Evolutionary conservation across 208 protist genomes (phyloP).

Genomic region (Trypanosoma grayi): DNA sequence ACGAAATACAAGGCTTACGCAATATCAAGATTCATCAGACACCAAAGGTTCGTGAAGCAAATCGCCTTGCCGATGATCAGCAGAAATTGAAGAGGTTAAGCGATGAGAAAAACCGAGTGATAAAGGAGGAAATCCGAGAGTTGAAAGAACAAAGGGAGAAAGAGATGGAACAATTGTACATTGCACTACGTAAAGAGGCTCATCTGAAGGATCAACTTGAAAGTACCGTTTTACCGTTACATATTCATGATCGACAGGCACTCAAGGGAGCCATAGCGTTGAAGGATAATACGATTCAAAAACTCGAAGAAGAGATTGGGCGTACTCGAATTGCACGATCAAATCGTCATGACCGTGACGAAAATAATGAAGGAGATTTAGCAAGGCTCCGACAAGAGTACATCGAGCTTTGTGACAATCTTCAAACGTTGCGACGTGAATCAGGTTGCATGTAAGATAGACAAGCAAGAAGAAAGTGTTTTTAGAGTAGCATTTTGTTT

Average conservation of each 20-base stretch:
- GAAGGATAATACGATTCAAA: constrained; percentile 42
- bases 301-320: constrained; percentile 43
- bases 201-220: constrained; percentile 48
- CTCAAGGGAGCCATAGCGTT: constrained; percentile 42
- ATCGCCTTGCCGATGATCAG: constrained; percentile 40
- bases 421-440: constrained; percentile 34
- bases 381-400: constrained; percentile 71
- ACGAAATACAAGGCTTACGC: constrained; percentile 74
- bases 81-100: constrained; percentile 58
- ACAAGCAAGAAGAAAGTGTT: background rate
- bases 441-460: background rate
- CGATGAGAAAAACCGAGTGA: constrained; percentile 55
- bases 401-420: constrained; percentile 58
- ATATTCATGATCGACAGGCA: constrained; percentile 31
- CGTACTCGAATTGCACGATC: constrained; percentile 20
- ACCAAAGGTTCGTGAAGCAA: constrained; percentile 62
- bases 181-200: constrained; percentile 36
- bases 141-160: constrained; percentile 64
- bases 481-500: background rate
- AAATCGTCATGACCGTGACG: constrained; percentile 6
- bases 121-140: constrained; percentile 64
- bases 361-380: constrained; percentile 30
- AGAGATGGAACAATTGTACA: constrained; percentile 31
- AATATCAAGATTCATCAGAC: constrained; percentile 80
- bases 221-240: constrained; percentile 17